Evolutionary conservation across 148 eudicot genomes (phyloP), one percentile per base, ranked within the genome.

Genomic region (Nepenthes mirabilis): DNA sequence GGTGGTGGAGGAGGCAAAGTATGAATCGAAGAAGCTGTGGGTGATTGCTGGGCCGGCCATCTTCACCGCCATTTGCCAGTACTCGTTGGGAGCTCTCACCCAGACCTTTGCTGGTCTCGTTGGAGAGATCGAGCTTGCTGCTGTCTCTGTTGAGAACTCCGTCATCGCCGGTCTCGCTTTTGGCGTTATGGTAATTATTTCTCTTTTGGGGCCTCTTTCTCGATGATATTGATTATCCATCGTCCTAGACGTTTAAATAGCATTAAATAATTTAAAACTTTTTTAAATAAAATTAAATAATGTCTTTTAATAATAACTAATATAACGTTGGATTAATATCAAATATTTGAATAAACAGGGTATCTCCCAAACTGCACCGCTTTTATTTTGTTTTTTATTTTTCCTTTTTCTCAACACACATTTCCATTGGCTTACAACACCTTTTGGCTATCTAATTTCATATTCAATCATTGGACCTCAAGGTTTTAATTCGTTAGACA

Each of bases 1-100:
- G 48, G 48, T 45, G 48, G 48, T 45, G 8, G 8, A 45, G 48
- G 48, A 45, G 48, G 6, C 0, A 6, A 45, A 11, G 11, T 45
- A 45, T 13, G 65, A 62, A 56, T 62, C 65, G 0, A 62, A 13
- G 47, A 62, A 62, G 47, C 56, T 49, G 1, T 62, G 65, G 65
- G 40, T 37, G 50, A 47, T 62, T 5, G 65, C 65, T 9, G 65
- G 65, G 12, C 65, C 65, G 9, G 65, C 65, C 6, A 62, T 62
- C 45, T 62, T 62, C 65, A 49, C 65, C 55, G 35, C 65, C 4
- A 13, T 62, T 14, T 62, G 56, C 47, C 55, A 51, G 23, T 62
- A 62, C 56, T 34, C 56, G 8, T 34, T 62, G 2, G 65, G 56
- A 8, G 56, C 65, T 36, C 2, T 62, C 33, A 62, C 65, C 8